phyloP scores from a whole-genome alignment of 768 basidiomycete species.

The Lactifluus piperatus region DNA sequence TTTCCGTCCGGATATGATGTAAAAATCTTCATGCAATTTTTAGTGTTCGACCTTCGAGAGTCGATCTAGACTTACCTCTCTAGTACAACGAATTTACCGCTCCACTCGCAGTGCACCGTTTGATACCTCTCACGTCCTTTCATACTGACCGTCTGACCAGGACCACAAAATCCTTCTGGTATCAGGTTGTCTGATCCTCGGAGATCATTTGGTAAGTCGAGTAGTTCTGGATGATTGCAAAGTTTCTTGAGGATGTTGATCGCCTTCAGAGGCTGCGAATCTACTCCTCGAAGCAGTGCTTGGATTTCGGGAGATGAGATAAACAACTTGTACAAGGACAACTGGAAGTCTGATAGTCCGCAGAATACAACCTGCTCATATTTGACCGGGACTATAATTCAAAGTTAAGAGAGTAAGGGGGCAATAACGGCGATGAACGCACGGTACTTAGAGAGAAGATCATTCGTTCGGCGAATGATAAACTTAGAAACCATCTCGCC shows the following conservation, averaged over 20 bases:
- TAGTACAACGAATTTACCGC: conserved; percentile 89
- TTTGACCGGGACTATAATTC: conserved; percentile 81
- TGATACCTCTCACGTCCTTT: conserved; percentile 37
- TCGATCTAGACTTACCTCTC: conserved; percentile 53
- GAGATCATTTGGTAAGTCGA: conserved; percentile 78
- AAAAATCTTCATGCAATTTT: conserved; percentile 52
- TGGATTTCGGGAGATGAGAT: conserved; percentile 91
- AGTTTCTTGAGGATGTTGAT: conserved; percentile 93
- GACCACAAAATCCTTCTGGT: conserved; percentile 71
- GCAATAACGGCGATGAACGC: conserved; percentile 27
- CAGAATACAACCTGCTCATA: conserved; percentile 99
- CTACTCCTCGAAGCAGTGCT: conserved; percentile 72
- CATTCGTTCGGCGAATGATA: conserved; percentile 91
- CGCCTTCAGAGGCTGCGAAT: conserved; percentile 93
- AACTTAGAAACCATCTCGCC: conserved; percentile 84
- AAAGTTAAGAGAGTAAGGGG: background rate
- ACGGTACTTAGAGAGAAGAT: conserved; percentile 92
- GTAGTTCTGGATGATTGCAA: conserved; percentile 89
- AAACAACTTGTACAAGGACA: conserved; percentile 80
- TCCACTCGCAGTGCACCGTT: conserved; percentile 67
- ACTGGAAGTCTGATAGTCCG: conserved; percentile 71
- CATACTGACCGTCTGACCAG: conserved; percentile 30
- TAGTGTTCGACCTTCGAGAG: background rate
- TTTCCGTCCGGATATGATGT: conserved; percentile 70
- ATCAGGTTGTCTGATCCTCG: conserved; percentile 73